Base-by-base conservation (phyloP, 2,329 filamentous ascomycete species). In the Boeremia lycopersici region DNA sequence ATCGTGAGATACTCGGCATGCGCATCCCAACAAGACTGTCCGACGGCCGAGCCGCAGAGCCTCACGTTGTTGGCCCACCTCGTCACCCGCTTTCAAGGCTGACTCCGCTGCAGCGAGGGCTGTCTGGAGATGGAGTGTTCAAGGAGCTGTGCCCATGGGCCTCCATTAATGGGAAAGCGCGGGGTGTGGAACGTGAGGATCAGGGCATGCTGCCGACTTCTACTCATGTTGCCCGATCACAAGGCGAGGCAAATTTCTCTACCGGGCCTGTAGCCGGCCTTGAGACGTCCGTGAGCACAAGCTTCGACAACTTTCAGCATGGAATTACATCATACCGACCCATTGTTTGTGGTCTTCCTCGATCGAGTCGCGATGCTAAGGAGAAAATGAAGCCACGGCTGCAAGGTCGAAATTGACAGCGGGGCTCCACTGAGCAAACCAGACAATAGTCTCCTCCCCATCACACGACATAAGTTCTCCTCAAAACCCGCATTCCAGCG, bases 271-370 rank as follows among this genome's bases (percentile, higher is more conserved):
- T 23, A 48, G 17, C 31, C 47, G 48, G 44, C 36, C 38, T 13
- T 51, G 34, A 28, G 50, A 28, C 48, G 48, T 51, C 48, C 53
- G 47, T 56, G 53, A 52, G 42, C 48, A 35, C 47, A 34, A 44
- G 45, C 43, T 52, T 45, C 46, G 51, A 53, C 49, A 45, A 36
- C 33, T 58, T 53, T 46, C 53, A 51, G 51, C 51, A 57, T 50
- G 40, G 44, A 31, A 59, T 65, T 64, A 55, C 64, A 65, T 64
- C 62, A 68, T 60, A 41, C 49, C 45, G 59, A 54, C 60, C 57
- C 61, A 54, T 53, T 57, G 40, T 60, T 61, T 54, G 26, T 43
- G 54, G 51, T 56, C 62, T 62, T 60, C 47, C 57, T 55, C 54
- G 51, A 66, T 53, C 47, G 48, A 57, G 48, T 53, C 45, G 39